A percentile compares a stretch with the other conserved stretches of the same genome.
Evolutionary conservation across 495 filamentous ascomycete genomes (phyloP).

Genomic region (Aspergillus ellipticus): DNA sequence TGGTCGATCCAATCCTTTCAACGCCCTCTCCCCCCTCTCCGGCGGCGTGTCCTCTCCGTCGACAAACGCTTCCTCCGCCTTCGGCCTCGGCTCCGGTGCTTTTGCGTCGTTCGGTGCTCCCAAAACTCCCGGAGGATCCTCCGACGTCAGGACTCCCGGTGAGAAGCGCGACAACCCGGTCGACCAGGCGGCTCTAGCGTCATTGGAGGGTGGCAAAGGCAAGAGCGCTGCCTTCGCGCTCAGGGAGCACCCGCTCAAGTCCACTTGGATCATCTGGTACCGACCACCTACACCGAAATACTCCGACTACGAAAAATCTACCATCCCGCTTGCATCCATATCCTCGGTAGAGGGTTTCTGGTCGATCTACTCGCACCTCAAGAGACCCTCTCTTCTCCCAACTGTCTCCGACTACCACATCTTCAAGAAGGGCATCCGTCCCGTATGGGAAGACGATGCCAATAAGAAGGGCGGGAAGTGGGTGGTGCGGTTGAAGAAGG

Average conservation of each 20-base stretch:
- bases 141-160: constrained; percentile 67
- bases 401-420: constrained; percentile 97
- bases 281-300: constrained; percentile 92
- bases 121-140: constrained; percentile 77
- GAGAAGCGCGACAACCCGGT: constrained; percentile 59
- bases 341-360: constrained; percentile 88
- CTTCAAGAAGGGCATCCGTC: constrained; percentile 94
- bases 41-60: constrained; percentile 79
- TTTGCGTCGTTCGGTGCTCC: constrained; percentile 96
- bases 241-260: constrained; percentile 64
- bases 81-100: constrained; percentile 89
- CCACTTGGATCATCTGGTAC: constrained; percentile 96
- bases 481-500: constrained; percentile 94
- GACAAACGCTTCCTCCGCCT: constrained; percentile 82
- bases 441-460: constrained; percentile 97
- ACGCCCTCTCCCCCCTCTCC: constrained; percentile 67
- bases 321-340: constrained; percentile 77
- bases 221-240: constrained; percentile 37
- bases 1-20: constrained; percentile 82
- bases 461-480: constrained; percentile 97
- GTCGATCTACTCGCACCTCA: constrained; percentile 85
- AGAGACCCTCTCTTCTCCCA: constrained; percentile 80
- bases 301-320: constrained; percentile 97
- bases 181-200: constrained; percentile 56
- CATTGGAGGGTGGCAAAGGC: constrained; percentile 48